Percentiles rank a stretch among this genome's conserved stretches.
These are phyloP conservation scores for Penicillium chermesinum DNA, from an alignment of 495 filamentous ascomycete genomes.

Conservation along the genomic window DNA sequence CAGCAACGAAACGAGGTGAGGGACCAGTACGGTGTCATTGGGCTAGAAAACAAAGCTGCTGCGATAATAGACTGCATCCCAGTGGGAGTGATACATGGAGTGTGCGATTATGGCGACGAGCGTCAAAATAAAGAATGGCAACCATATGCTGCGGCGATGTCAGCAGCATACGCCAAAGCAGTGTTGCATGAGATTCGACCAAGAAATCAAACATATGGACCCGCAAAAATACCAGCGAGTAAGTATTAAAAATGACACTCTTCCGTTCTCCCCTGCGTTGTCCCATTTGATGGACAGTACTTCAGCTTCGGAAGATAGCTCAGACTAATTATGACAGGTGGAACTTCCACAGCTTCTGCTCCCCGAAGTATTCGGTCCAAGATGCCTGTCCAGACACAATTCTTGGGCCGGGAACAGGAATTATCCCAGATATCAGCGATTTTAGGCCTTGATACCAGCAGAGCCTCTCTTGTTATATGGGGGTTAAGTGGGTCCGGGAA, in stretches of 20 bases:
- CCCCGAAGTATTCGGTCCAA: neutral
- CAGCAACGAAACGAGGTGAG: neutral
- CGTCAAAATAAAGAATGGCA: neutral
- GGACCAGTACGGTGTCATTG: neutral
- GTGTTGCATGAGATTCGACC: neutral
- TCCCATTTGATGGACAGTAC: too few relatives aligned
- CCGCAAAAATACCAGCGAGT: too few relatives aligned
- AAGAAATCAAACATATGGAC: too few relatives aligned
- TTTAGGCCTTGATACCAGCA: neutral
- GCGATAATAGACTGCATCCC: neutral
- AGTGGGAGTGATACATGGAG: neutral
- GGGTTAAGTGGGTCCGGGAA: neutral
- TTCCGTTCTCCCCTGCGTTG: too few relatives aligned
- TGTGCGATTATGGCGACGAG: neutral
- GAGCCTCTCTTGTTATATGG: neutral
- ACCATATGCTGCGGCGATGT: neutral
- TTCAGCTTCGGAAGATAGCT: too few relatives aligned
- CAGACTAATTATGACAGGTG: neutral
- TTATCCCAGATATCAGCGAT: neutral
- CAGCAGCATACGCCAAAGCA: neutral
- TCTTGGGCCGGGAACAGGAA: neutral
- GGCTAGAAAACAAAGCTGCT: neutral
- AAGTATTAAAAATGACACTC: too few relatives aligned
- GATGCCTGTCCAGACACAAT: neutral
- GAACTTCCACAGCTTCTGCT: neutral